These are phyloP conservation scores for Podospora fimiseda DNA, from an alignment of 495 filamentous ascomycete genomes.

Conservation along the genomic window DNA sequence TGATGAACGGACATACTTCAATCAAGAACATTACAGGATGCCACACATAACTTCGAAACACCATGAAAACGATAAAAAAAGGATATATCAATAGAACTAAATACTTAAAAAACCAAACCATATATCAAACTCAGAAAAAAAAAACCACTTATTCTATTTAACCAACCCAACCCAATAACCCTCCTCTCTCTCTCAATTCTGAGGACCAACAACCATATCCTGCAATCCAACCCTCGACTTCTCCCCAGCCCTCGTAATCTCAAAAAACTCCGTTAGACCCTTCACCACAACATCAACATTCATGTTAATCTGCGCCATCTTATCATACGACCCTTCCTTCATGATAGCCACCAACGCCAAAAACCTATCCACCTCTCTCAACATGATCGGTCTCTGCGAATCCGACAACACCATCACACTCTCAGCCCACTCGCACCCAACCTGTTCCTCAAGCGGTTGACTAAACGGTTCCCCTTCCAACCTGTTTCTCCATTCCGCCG, in stretches of 20 bases:
- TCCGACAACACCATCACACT: constrained; percentile 72
- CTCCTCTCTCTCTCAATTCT: neutral
- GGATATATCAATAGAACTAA: too few species aligned
- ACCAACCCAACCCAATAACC: neutral
- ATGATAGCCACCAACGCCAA: constrained; percentile 72
- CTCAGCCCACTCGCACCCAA: constrained; percentile 63
- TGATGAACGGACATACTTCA: too few species aligned
- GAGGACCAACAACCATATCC: neutral
- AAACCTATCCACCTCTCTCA: constrained; percentile 87
- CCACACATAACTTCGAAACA: too few species aligned
- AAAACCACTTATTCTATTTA: too few species aligned
- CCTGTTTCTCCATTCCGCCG: constrained; percentile 42
- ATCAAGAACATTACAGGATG: too few species aligned
- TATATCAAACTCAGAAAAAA: too few species aligned
- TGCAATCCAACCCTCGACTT: neutral
- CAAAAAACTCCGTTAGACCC: constrained; percentile 50
- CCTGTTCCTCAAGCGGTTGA: constrained; percentile 58
- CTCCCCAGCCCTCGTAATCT: constrained; percentile 47
- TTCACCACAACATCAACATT: constrained; percentile 51
- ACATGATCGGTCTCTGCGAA: constrained; percentile 72
- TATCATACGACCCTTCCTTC: constrained; percentile 55
- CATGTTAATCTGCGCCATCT: constrained; percentile 53
- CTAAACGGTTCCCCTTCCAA: constrained; percentile 55
- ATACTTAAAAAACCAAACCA: too few species aligned
- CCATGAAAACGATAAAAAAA: too few species aligned